phyloP scores from a whole-genome alignment of 2,329 filamentous ascomycete species.

The Fusarium domesticum region DNA sequence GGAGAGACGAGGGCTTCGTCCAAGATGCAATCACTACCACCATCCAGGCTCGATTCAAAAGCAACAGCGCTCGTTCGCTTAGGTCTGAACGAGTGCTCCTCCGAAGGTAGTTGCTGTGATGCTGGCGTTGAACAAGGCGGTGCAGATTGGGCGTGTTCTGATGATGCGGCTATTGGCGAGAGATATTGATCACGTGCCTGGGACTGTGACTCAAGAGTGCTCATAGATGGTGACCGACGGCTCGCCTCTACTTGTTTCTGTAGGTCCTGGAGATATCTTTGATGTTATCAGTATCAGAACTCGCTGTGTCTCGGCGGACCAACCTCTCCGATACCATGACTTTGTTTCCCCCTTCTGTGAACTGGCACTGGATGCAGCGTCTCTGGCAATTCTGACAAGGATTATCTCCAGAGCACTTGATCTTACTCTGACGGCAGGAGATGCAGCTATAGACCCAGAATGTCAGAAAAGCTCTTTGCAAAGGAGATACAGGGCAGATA shows the following conservation, averaged over 20 bases:
- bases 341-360: constrained; percentile 29
- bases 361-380: constrained; percentile 31
- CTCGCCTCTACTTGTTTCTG: constrained; percentile 21
- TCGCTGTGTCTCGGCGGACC: background rate
- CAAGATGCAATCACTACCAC: constrained; percentile 15
- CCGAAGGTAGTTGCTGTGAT: constrained; percentile 6
- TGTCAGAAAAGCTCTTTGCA: background rate
- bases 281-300: constrained; percentile 6
- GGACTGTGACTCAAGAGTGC: background rate
- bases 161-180: constrained; percentile 8
- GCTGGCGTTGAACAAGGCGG: constrained; percentile 10
- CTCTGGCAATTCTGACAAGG: constrained; percentile 34
- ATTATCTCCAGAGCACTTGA: constrained; percentile 35
- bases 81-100: constrained; percentile 1
- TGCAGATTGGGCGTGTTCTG: constrained; percentile 2
- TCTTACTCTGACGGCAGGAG: constrained; percentile 35
- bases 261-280: constrained; percentile 28
- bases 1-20: constrained; percentile 15
- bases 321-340: constrained; percentile 35
- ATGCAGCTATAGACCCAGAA: constrained; percentile 24
- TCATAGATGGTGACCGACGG: constrained; percentile 10
- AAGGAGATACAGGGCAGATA: background rate
- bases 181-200: constrained; percentile 3
- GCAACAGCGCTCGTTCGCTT: constrained; percentile 16
- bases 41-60: constrained; percentile 8